Evolutionary conservation across 805 yeast species (phyloP), one percentile per base, ranked within the genome.

Genomic region (Candida taoyuanica): DNA sequence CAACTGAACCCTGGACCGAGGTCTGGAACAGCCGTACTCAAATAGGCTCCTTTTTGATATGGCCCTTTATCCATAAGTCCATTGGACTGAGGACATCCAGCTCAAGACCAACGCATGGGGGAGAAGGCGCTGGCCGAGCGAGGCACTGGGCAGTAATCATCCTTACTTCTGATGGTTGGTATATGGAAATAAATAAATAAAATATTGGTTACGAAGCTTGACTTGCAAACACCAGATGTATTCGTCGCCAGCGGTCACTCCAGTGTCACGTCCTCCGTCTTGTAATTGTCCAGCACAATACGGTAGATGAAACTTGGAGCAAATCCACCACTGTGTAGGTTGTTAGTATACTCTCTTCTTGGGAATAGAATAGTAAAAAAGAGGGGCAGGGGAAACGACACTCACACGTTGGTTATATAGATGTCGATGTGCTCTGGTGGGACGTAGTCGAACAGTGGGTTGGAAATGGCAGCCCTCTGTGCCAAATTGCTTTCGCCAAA

Each of bases 291-390:
- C 67, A 89, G 76, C 16, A 93, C 95, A 39, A 93, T 84, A 63
- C 98, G 81, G 63, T 93, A 93, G 38, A 93, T 84, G 65, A 93
- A 93, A 52, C 91, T 86, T 33, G 98, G 98, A 18, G 98, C 85
- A 59, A 85, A 88, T 13, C 98, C 98, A 34, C 98, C 98, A 40
- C 55, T 51, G 34, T 29, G 15, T 21, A 5, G 17, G 7, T 20
- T 8, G 17, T n/a, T 39, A 49, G 42, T 43, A n/a, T n/a, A n/a
- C n/a, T n/a, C n/a, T n/a, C n/a, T n/a, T n/a, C n/a, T n/a, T n/a
- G n/a, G n/a, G n/a, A n/a, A n/a, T n/a, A n/a, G n/a, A 34, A 18
- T 12, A 15, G 20, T 11, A 3, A 4, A 17, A 7, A 3, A 14
- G 16, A 20, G 23, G 11, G 14, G 13, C 17, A 15, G 15, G 7